Conservation (phyloP, 768 basidiomycete genomes). For the Pleurotus tuber-regium region DNA sequence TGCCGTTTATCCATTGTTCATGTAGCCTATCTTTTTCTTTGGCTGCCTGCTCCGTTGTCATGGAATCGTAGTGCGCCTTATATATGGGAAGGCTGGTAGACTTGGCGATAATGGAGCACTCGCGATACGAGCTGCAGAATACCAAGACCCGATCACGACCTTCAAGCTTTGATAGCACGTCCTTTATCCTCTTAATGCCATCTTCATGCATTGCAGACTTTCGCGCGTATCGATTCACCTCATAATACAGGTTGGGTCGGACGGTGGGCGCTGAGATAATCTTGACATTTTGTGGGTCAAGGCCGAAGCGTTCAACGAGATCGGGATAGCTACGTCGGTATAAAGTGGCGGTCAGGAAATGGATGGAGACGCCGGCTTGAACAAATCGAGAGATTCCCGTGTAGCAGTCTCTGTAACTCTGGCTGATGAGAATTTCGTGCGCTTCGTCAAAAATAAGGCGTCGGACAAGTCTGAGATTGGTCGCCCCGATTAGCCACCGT, state of each 20-base stretch:
- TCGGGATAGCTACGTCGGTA: not conserved
- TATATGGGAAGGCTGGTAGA: not conserved
- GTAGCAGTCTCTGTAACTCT: slow-evolving; percentile 8
- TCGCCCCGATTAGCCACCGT: not conserved
- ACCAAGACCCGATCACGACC: not conserved
- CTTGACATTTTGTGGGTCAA: not conserved
- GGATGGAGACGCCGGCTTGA: not conserved
- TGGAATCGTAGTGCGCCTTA: not conserved
- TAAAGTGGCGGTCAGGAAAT: slow-evolving; percentile 10
- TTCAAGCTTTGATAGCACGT: not conserved
- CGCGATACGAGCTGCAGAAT: slow-evolving; percentile 5
- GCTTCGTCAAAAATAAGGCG: slow-evolving; percentile 10
- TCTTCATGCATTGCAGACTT: no score
- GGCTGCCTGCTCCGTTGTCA: not conserved
- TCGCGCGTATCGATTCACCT: not conserved
- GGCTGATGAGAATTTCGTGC: slow-evolving; percentile 4
- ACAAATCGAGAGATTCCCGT: not conserved
- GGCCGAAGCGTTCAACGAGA: not conserved
- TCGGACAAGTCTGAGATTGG: not conserved
- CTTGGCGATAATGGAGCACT: not conserved
- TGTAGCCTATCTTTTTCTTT: not conserved
- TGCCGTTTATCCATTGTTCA: not conserved
- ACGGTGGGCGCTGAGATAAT: slow-evolving; percentile 1
- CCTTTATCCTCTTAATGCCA: no score
- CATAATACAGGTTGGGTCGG: slow-evolving; percentile 6